Base-by-base conservation (phyloP, 2,329 filamentous ascomycete species). In the Colletotrichum spinosum region DNA sequence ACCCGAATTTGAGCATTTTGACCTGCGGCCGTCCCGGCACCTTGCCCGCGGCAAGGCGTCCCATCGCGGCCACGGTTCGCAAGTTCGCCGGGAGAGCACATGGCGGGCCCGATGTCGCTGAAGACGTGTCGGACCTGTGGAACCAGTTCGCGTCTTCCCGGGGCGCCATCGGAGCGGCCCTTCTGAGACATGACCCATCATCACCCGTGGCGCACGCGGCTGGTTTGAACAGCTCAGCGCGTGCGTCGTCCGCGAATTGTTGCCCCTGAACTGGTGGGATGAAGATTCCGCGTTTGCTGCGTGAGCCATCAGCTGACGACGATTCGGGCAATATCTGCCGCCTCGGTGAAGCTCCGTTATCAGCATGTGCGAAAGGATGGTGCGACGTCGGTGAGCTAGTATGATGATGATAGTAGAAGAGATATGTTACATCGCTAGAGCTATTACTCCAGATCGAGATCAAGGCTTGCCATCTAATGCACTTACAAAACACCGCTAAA, bases 381-480 rank as follows among this genome's bases (percentile, higher is more conserved):
- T 56, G 48, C 33, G 34, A 56, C 33, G 25, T 49, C 42, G 52
- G 33, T 39, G 46, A 44, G 42, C 6, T 52, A 52, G 44, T 34
- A 46, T 42, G 35, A 51, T 55, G 58, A 45, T 67, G 44, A 39
- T 52, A 33, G 49, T 45, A 41, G 2, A 57, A 48, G n/a, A 46
- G 51, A 48, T 52, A 59, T 56, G 35, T 38, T 39, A 49, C 53
- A 48, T 53, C 38, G 13, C 51, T 38, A 46, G 52, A 55, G 46
- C 48, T 50, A 17, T 42, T 42, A 48, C 48, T 51, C 61, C 56
- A 37, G 42, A 60, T 60, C 56, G 56, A 54, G 56, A 67, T 65
- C 44, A 39, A 57, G 53, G 52, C 56, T 51, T 52, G 51, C 46
- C 55, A 52, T 48, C 54, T 64, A 39, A 64, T 54, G 45, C 52